A percentile compares a stretch with the other conserved stretches of the same genome.
Evolutionary conservation across 768 basidiomycete genomes (phyloP).

Genomic region (Naganishia randhawae): DNA sequence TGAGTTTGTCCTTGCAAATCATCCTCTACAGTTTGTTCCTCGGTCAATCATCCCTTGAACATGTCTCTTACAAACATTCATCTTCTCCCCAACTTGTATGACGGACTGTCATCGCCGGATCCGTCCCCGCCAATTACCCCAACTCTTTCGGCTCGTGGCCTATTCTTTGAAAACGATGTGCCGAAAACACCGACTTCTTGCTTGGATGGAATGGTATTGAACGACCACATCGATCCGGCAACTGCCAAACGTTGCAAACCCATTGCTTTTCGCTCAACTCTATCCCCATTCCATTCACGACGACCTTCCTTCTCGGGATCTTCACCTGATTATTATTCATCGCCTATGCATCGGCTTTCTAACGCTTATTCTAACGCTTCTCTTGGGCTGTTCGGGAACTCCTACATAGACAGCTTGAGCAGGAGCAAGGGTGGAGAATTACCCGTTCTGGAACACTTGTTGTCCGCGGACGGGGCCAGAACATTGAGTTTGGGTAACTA

Average conservation of each 20-base stretch:
- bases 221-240: not conserved
- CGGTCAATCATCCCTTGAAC: not conserved
- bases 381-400: slow-evolving; percentile 1
- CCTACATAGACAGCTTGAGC: slow-evolving; percentile 42
- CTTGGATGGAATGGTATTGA: slow-evolving; percentile 9
- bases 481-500: slow-evolving; percentile 39
- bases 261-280: not conserved
- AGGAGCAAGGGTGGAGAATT: slow-evolving; percentile 45
- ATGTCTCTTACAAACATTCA: slow-evolving; percentile 29
- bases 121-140: slow-evolving; percentile 1
- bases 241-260: not conserved
- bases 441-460: slow-evolving; percentile 46
- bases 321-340: not conserved
- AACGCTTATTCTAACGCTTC: no score
- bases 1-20: not conserved
- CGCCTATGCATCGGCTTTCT: slow-evolving; percentile 8
- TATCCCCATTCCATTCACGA: not conserved
- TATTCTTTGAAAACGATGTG: not conserved
- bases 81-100: slow-evolving; percentile 40
- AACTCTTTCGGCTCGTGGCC: not conserved
- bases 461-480: slow-evolving; percentile 42
- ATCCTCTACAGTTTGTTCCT: no score
- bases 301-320: not conserved
- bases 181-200: not conserved
- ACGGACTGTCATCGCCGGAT: slow-evolving; percentile 34